These are phyloP conservation scores for Evernia prunastri DNA, from an alignment of 495 filamentous ascomycete genomes.

Conservation along the genomic window DNA sequence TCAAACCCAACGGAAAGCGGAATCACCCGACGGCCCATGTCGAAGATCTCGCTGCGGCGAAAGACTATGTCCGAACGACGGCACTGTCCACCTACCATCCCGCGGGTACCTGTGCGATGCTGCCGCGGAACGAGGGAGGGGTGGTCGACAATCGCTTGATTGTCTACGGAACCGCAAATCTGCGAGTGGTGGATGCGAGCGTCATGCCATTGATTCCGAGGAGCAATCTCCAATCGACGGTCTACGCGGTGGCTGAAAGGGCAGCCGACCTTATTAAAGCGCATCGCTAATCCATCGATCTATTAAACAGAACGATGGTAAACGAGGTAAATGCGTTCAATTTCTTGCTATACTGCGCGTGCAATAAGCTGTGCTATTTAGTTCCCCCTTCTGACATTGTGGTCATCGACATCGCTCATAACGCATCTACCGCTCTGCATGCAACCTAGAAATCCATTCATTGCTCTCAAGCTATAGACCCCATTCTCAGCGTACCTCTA, in stretches of 20 bases:
- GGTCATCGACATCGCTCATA: neutral
- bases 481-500: neutral
- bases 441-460: neutral
- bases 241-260: constrained; percentile 57
- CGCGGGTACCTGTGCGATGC: constrained; percentile 43
- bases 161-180: constrained; percentile 43
- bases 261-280: constrained; percentile 39
- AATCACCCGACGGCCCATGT: constrained; percentile 7
- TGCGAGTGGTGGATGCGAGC: constrained; percentile 50
- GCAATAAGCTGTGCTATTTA: too few species aligned
- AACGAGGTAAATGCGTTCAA: neutral
- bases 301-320: neutral
- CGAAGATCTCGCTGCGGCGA: constrained; percentile 23
- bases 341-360: neutral
- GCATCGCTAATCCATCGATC: neutral
- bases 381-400: neutral
- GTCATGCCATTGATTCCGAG: constrained; percentile 51
- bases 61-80: constrained; percentile 21
- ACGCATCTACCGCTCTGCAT: neutral
- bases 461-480: neutral
- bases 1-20: constrained; percentile 11
- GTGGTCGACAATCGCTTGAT: constrained; percentile 37
- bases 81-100: constrained; percentile 36
- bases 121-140: constrained; percentile 45
- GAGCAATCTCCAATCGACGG: constrained; percentile 44